Base-by-base conservation (phyloP, 2,329 filamentous ascomycete species). In the Trichoderma asperellum region DNA sequence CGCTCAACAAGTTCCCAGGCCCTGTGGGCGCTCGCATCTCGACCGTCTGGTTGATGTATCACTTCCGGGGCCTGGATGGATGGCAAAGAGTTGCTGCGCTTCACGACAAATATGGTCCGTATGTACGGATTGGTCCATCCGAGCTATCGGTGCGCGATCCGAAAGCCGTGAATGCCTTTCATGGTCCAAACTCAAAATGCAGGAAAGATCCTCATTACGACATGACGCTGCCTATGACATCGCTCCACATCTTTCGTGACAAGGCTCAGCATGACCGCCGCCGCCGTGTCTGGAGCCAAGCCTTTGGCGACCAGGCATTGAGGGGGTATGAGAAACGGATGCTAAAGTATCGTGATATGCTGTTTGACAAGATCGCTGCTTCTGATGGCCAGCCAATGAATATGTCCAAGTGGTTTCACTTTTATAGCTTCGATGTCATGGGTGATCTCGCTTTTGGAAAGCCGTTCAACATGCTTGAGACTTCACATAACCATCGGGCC, bases 371-470 rank as follows among this genome's bases (percentile, higher is more conserved):
- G n/a, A 62, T 62, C 1, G 37, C 18, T 10, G 58, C 47, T 32
- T 53, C 64, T 10, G 56, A 69, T 1, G 73, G 72, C 7, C 49
- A 71, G 27, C 68, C 72, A 0, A 68, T 78, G 12, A 57, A 80
- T 40, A 73, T 74, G 6, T 72, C 77, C 2, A 71, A 73, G 12
- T 79, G 77, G 76, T 77, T 79, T 69, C 78, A 76, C 65, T 79
- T 78, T 24, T 81, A 77, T 47, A 76, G 76, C 27, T 81, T 81
- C 56, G 80, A 81, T 58, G 76, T 81, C 5, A 82, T 82, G 79
- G 80, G 79, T 4, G 78, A 82, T 62, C 72, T 82, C 32, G 79
- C 79, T 5, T 80, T 81, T 32, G 77, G 76, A 2, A 75, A 76
- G 52, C 73, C 76, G 14, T 82, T 81, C 49, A 69, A 77, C 18